Evolutionary conservation across 805 yeast genomes (phyloP).

Genomic region (Blastobotrys mokoenaii): DNA sequence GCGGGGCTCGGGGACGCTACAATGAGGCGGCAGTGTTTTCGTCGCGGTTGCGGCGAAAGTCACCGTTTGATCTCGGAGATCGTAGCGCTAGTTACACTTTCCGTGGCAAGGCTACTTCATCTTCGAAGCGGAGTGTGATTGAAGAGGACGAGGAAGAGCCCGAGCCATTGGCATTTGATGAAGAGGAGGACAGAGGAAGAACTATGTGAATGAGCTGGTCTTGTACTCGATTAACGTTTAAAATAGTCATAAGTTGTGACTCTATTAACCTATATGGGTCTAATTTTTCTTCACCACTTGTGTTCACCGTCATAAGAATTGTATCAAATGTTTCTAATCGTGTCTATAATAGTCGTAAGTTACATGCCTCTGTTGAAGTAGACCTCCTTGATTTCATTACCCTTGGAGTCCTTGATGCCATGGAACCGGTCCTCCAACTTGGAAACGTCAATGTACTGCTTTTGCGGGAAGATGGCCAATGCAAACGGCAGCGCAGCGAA

Average conservation of each 20-base stretch:
- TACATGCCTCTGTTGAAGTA: constrained; percentile 93
- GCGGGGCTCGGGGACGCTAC: constrained; percentile 11
- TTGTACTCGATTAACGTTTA: no score
- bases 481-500: constrained; percentile 90
- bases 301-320: no score
- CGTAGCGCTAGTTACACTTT: not conserved
- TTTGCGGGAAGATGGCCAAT: constrained; percentile 90
- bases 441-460: constrained; percentile 50
- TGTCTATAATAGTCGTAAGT: constrained; percentile 5
- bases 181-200: constrained; percentile 7
- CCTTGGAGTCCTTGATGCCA: constrained; percentile 49
- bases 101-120: not conserved
- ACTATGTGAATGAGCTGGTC: no score
- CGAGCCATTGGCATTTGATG: constrained; percentile 5
- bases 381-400: constrained; percentile 48
- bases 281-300: no score
- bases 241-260: no score
- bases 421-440: constrained; percentile 60
- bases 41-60: constrained; percentile 6
- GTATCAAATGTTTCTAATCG: no score
- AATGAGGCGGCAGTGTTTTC: constrained; percentile 16
- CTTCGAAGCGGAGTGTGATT: constrained; percentile 7
- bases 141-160: constrained; percentile 12
- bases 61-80: constrained; percentile 9
- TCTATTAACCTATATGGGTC: no score